Evolutionary conservation across 2,329 filamentous ascomycete species (phyloP).

Genomic region (Colletotrichum tanaceti): DNA sequence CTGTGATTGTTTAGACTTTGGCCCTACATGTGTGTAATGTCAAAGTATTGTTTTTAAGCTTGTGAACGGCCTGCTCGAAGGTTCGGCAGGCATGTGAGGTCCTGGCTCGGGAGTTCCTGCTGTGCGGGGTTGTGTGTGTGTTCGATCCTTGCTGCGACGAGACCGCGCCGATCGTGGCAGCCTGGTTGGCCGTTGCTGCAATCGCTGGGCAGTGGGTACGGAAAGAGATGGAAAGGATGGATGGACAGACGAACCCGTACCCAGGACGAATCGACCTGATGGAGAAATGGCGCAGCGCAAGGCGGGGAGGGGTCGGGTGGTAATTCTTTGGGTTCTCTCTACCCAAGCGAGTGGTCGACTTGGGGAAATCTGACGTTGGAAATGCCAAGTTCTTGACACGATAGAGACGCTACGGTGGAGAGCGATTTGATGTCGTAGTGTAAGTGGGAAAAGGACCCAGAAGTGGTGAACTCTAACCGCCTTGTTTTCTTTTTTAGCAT

Average conservation of each 20-base stretch:
- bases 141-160: neutral
- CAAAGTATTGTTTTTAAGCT: neutral
- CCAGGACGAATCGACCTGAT: neutral
- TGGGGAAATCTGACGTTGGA: neutral
- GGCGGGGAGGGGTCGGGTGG: neutral
- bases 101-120: neutral
- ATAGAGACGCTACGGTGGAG: neutral
- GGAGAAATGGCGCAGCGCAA: too few species aligned
- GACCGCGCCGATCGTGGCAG: conserved; percentile 2
- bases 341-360: neutral
- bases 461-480: too few species aligned
- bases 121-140: neutral
- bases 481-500: too few species aligned
- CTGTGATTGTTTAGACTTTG: neutral
- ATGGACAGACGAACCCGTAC: neutral
- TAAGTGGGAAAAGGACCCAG: neutral
- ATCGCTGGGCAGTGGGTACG: neutral
- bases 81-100: neutral
- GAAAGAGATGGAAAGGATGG: neutral
- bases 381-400: neutral
- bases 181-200: neutral
- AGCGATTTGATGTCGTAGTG: neutral
- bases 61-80: neutral
- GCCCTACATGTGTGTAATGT: neutral
- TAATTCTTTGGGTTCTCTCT: neutral